Percentiles rank a stretch among this genome's conserved stretches.
These are phyloP conservation scores for Alternaria ventricosa DNA, from an alignment of 2,329 filamentous ascomycete species.

Conservation along the genomic window DNA sequence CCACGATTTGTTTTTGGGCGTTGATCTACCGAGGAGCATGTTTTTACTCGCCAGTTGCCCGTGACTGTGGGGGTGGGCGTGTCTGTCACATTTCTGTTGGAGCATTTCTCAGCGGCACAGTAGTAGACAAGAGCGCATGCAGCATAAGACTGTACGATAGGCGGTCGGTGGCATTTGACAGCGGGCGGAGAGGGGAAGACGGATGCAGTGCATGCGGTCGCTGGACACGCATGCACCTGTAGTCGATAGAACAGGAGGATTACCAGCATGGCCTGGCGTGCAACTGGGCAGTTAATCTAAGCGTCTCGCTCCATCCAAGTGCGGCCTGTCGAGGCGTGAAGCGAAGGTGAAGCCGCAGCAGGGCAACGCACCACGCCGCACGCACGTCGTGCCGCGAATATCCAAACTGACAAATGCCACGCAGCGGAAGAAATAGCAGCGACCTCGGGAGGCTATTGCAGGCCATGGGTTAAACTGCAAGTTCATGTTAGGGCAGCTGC, in stretches of 20 bases:
- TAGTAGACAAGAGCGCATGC: slow-evolving; percentile 23
- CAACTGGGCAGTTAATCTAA: slow-evolving; percentile 17
- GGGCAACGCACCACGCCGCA: background rate
- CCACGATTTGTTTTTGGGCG: slow-evolving; percentile 38
- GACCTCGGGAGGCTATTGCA: background rate
- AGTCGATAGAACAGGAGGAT: slow-evolving; percentile 11
- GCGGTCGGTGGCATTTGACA: slow-evolving; percentile 1
- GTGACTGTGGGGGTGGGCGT: slow-evolving; percentile 27
- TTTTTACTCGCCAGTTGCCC: slow-evolving; percentile 17
- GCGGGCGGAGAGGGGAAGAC: slow-evolving; percentile 1
- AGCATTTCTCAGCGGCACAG: slow-evolving; percentile 15
- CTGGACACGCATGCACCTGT: slow-evolving; percentile 5
- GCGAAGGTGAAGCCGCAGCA: background rate
- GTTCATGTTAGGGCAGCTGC: background rate
- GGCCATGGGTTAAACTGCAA: background rate
- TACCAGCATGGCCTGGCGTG: slow-evolving; percentile 2
- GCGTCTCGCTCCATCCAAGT: slow-evolving; percentile 2
- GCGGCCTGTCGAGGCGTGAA: background rate
- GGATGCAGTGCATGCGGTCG: slow-evolving; percentile 7
- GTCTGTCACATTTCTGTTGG: background rate
- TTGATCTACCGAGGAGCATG: slow-evolving; percentile 22
- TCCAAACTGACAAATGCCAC: background rate
- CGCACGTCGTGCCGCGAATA: background rate
- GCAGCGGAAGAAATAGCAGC: background rate
- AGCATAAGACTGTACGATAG: slow-evolving; percentile 34